Evolutionary conservation across 495 filamentous ascomycete genomes (phyloP), one percentile per base, ranked within the genome.

Genomic region (Aspergillus baeticus): DNA sequence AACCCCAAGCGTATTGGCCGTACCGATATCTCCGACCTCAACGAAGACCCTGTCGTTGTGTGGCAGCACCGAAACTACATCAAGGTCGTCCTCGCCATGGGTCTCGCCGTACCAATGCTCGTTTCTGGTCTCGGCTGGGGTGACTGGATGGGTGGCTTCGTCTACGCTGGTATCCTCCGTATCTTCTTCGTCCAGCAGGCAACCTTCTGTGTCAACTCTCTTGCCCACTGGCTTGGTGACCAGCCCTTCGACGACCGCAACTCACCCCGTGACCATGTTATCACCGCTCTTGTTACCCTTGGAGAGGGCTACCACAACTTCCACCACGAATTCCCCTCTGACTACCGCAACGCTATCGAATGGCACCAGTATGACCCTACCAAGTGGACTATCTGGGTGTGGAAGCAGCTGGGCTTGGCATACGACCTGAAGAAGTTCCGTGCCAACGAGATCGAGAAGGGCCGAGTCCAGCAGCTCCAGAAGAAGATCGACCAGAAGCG

Each of bases 251-350:
- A 98, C 59, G 94, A 98, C 84, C 91, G 92, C 73, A 97, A 98
- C 85, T 94, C 89, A 54, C 94, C 94, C 59, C 89, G 94, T 67
- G 94, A 98, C 69, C 94, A 97, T 74, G 84, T 96, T 67, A 87
- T 98, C 73, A 98, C 94, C 41, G 94, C 94, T 45, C 76, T 98
- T 11, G 89, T 95, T 53, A 98, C 94, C 43, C 90, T 98, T 26
- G 94, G 94, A 46, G 94, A 98, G 73, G 94, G 94, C 48, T 98
- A 98, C 79, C 92, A 98, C 83, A 96, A 96, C 80, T 98, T 98
- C 86, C 94, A 98, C 80, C 94, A 98, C 82, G 94, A 98, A 70
- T 98, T 98, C 79, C 94, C 94, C 50, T 95, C 90, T 13, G 94
- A 98, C 73, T 97, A 96, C 87, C 91, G 94, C 69, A 98, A 98